Conservation (phyloP, 2,329 filamentous ascomycete genomes). For the Emmonsiellopsis sp. region DNA sequence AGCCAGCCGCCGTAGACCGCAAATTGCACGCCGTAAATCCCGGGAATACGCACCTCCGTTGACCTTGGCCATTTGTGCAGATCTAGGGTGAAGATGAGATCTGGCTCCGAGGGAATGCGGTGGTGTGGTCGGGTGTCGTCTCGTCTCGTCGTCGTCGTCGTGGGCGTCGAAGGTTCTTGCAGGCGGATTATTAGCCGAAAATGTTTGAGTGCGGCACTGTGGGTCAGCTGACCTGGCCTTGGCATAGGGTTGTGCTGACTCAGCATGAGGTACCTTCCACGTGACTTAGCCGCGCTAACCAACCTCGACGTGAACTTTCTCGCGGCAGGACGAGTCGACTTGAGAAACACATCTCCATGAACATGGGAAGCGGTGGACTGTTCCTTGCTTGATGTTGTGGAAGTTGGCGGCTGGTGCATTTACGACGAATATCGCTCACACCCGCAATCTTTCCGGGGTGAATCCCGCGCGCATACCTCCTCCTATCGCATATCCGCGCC, state of each 20-base stretch:
- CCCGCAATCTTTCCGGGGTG: too few relatives aligned
- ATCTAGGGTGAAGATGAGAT: conserved; percentile 12
- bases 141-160: conserved; percentile 1
- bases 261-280: too few relatives aligned
- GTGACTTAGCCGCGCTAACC: not conserved
- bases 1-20: not conserved
- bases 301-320: not conserved
- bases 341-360: too few relatives aligned
- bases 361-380: too few relatives aligned
- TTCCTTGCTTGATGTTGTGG: too few relatives aligned
- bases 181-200: not conserved
- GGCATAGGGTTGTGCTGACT: conserved; percentile 11
- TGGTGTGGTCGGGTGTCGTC: not conserved
- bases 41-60: conserved; percentile 20
- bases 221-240: conserved; percentile 13
- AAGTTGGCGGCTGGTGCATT: too few relatives aligned
- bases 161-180: not conserved
- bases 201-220: conserved; percentile 9
- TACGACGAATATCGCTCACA: too few relatives aligned
- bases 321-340: too few relatives aligned
- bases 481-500: too few relatives aligned
- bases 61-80: conserved; percentile 23
- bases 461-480: too few relatives aligned
- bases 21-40: not conserved
- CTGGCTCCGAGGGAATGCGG: conserved; percentile 4